Evolutionary conservation across 352 stramenopile species (phyloP).

Genomic region (Globisporangium perplexum): DNA sequence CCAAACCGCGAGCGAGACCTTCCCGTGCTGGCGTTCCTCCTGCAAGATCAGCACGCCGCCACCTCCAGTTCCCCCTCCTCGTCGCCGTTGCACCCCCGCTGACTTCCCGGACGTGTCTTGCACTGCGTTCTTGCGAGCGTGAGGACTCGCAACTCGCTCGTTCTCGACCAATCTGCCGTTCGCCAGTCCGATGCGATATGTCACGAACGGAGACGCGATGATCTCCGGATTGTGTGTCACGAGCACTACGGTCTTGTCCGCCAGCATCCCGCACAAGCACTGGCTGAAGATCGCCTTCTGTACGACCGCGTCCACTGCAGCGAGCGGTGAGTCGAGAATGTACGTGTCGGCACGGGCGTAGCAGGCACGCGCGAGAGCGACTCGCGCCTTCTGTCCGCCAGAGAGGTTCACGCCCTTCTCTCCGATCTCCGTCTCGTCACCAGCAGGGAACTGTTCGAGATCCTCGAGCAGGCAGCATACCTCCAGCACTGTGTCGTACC

Average conservation of each 20-base stretch:
- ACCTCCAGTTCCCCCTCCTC: not conserved
- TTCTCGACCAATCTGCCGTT: slow-evolving; percentile 12
- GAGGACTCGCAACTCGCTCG: not conserved
- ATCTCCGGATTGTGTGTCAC: slow-evolving; percentile 88
- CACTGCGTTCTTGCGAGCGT: too few species aligned
- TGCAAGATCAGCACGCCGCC: slow-evolving; percentile 3
- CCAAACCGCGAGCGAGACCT: slow-evolving; percentile 9
- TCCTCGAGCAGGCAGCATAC: slow-evolving; percentile 83
- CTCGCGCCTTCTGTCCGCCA: slow-evolving; percentile 89
- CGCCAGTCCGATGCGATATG: slow-evolving; percentile 22
- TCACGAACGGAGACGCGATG: slow-evolving; percentile 25
- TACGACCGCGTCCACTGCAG: slow-evolving; percentile 92
- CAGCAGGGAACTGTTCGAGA: slow-evolving; percentile 71
- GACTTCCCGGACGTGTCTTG: not conserved
- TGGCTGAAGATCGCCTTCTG: slow-evolving; percentile 83
- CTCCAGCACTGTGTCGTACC: slow-evolving; percentile 49
- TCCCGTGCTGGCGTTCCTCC: slow-evolving; percentile 7
- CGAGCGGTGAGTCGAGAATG: slow-evolving; percentile 91
- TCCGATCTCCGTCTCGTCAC: slow-evolving; percentile 92
- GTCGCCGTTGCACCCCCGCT: not conserved
- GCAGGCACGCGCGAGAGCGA: slow-evolving; percentile 55
- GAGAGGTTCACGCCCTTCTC: slow-evolving; percentile 93
- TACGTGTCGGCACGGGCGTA: slow-evolving; percentile 59
- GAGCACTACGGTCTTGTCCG: slow-evolving; percentile 69
- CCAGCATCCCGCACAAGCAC: slow-evolving; percentile 21